Conservation (phyloP, 176 grass and related monocot species). For the Musa troglodytarum region DNA sequence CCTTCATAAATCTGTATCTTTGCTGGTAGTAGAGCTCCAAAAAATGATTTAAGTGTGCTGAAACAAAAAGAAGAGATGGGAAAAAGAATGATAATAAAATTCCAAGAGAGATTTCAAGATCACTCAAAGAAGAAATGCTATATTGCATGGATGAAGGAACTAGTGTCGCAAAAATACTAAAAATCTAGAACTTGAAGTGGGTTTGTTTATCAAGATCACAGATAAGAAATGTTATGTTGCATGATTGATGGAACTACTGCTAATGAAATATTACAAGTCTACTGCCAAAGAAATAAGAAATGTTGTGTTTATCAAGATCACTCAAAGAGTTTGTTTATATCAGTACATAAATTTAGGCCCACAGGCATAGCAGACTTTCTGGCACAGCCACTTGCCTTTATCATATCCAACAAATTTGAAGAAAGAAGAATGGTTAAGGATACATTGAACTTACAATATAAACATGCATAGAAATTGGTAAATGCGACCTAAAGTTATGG, state of each 20-base stretch:
- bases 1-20: constrained; percentile 60
- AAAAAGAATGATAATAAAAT: not conserved
- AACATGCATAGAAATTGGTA: not conserved
- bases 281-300: not conserved
- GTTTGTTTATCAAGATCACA: not conserved
- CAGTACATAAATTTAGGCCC: not conserved
- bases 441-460: not conserved
- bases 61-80: constrained; percentile 20
- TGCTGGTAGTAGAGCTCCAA: constrained; percentile 63
- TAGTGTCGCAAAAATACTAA: not conserved
- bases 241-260: not conserved
- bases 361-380: not conserved
- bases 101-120: not conserved
- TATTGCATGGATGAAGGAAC: not conserved
- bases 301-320: not conserved
- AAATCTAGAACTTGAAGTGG: not conserved
- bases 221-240: not conserved
- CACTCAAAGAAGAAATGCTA: not conserved
- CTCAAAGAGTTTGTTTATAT: not conserved
- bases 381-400: not conserved
- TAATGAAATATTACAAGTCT: not conserved
- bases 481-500: not conserved
- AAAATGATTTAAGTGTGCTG: constrained; percentile 87
- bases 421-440: too few species aligned
- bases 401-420: not conserved